Conservation (phyloP, 164 flowering plant genomes). For the Berberis vulgaris region DNA sequence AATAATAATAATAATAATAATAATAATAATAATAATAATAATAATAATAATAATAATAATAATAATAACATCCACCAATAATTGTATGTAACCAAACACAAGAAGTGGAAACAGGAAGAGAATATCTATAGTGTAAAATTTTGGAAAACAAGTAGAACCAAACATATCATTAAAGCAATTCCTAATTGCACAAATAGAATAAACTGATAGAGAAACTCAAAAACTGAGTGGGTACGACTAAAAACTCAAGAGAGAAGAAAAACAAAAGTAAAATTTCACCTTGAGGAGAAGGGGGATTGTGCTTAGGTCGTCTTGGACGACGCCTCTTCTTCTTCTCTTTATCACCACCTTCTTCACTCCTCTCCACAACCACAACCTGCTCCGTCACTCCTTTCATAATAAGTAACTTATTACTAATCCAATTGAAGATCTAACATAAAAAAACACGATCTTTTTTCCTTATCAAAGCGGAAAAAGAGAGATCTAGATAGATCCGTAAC, state of each 20-base stretch:
- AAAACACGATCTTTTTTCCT: background rate
- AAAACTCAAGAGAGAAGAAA: background rate
- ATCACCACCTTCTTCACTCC: slow-evolving; percentile 29
- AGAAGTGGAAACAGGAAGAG: no score
- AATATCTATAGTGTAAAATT: no score
- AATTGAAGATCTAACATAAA: background rate
- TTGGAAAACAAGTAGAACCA: no score
- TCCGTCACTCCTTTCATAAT: slow-evolving; percentile 23
- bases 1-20: no score
- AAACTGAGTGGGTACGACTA: background rate
- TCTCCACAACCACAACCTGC: slow-evolving; percentile 20
- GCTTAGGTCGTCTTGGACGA: slow-evolving; percentile 50
- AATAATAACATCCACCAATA: no score
- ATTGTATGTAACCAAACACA: no score
- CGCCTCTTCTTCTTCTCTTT: slow-evolving; percentile 75
- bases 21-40: no score
- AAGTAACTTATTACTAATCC: background rate
- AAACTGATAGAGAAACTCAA: background rate
- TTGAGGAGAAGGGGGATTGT: slow-evolving; percentile 20
- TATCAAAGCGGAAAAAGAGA: no score
- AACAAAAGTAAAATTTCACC: slow-evolving; percentile 23
- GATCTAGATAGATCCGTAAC: no score
- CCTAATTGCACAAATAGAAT: background rate
- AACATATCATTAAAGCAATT: no score
- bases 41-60: no score